Percentiles rank a stretch among this genome's conserved stretches.
These are phyloP conservation scores for Cladosporium sp. DNA, from an alignment of 2,329 filamentous ascomycete species.

Conservation along the genomic window DNA sequence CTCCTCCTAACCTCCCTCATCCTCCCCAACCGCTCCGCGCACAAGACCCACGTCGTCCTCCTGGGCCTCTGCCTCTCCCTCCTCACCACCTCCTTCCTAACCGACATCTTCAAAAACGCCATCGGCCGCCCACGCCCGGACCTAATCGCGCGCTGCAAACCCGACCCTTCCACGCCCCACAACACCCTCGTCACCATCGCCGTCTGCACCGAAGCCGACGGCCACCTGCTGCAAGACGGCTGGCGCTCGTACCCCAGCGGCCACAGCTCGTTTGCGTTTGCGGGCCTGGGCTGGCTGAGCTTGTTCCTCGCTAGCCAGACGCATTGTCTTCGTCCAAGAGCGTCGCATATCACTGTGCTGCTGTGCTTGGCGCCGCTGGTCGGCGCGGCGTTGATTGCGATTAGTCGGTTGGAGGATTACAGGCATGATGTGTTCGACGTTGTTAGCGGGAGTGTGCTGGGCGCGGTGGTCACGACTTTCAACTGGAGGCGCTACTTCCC, in stretches of 20 bases:
- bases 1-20: constrained; percentile 66
- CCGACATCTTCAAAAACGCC: constrained; percentile 86
- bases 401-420: constrained; percentile 64
- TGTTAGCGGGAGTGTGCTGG: constrained; percentile 55
- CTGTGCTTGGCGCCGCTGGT: constrained; percentile 57
- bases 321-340: constrained; percentile 58
- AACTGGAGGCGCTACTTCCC: constrained; percentile 64
- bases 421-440: constrained; percentile 66
- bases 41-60: constrained; percentile 83
- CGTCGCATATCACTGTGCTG: constrained; percentile 57
- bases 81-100: constrained; percentile 76
- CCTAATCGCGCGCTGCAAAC: constrained; percentile 82
- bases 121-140: constrained; percentile 84
- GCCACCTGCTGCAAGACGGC: constrained; percentile 73
- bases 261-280: constrained; percentile 77
- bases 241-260: constrained; percentile 83
- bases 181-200: constrained; percentile 60
- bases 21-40: constrained; percentile 59
- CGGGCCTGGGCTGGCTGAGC: constrained; percentile 72
- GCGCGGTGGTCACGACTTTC: constrained; percentile 56
- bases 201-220: constrained; percentile 71
- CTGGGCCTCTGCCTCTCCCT: constrained; percentile 67
- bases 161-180: constrained; percentile 57
- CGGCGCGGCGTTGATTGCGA: constrained; percentile 60
- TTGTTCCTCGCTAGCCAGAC: constrained; percentile 59